phyloP scores from a whole-genome alignment of 306 rosid genomes.

The Lablab purpureus region DNA sequence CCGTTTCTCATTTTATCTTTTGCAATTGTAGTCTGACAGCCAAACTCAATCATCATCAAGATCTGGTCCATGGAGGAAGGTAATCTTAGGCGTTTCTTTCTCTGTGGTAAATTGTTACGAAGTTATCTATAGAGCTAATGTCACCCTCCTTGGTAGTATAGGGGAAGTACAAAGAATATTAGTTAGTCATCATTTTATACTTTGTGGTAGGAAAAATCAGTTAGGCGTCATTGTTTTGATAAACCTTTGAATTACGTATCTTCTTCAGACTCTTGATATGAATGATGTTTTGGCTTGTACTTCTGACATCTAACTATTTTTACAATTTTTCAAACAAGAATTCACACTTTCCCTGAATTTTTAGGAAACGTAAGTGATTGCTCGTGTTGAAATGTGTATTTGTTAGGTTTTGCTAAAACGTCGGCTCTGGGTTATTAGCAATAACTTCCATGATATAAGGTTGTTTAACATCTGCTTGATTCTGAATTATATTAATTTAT shows the following conservation, averaged over 20 bases:
- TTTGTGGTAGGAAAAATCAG: slow-evolving; percentile 8
- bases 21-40: slow-evolving; percentile 68
- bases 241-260: neutral
- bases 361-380: slow-evolving; percentile 26
- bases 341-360: slow-evolving; percentile 36
- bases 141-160: neutral
- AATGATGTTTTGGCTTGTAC: neutral
- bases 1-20: slow-evolving; percentile 43
- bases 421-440: neutral
- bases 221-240: too few relatives aligned
- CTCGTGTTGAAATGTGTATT: slow-evolving; percentile 17
- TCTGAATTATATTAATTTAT: slow-evolving; percentile 30
- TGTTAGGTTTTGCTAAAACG: slow-evolving; percentile 28
- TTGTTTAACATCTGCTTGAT: slow-evolving; percentile 24
- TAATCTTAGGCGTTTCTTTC: slow-evolving; percentile 49
- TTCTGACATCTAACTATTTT: neutral
- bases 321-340: slow-evolving; percentile 5
- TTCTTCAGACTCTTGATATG: slow-evolving; percentile 30
- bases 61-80: slow-evolving; percentile 97
- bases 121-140: slow-evolving; percentile 16
- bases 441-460: slow-evolving; percentile 5
- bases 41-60: slow-evolving; percentile 71
- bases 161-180: neutral
- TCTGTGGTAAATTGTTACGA: slow-evolving; percentile 22
- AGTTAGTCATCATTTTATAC: neutral